These are phyloP conservation scores for Spinellus fusiger DNA, from an alignment of 192 early-diverging fungal genomes.

Conservation along the genomic window DNA sequence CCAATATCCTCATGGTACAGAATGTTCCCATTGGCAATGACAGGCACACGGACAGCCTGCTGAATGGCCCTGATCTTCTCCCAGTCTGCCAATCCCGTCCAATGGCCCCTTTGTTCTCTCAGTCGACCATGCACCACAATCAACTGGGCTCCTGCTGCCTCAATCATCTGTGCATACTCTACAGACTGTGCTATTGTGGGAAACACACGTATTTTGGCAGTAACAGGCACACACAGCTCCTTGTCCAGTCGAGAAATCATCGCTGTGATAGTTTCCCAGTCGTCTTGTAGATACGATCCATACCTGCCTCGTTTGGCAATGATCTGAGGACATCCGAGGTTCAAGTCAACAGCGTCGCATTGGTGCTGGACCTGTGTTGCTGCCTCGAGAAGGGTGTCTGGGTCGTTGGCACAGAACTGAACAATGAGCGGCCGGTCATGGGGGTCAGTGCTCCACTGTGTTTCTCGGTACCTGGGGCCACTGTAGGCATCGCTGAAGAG, in stretches of 20 bases:
- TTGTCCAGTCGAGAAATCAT: conserved; percentile 70
- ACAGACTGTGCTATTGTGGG: conserved; percentile 85
- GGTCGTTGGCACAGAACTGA: conserved; percentile 98
- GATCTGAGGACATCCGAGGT: conserved; percentile 93
- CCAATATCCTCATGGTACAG: conserved; percentile 88
- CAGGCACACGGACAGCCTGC: conserved; percentile 80
- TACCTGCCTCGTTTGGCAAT: conserved; percentile 91
- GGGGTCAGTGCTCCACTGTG: conserved; percentile 61
- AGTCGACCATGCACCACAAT: conserved; percentile 89
- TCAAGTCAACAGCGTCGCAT: conserved; percentile 93
- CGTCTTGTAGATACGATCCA: conserved; percentile 93
- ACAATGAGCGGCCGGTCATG: conserved; percentile 80
- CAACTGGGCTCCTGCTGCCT: conserved; percentile 84
- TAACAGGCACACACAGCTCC: conserved; percentile 83
- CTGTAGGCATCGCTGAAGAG: conserved; percentile 65
- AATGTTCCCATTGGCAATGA: conserved; percentile 97
- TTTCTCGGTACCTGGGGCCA: conserved; percentile 55
- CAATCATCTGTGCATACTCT: conserved; percentile 91
- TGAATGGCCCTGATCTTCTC: conserved; percentile 82
- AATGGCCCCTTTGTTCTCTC: conserved; percentile 94
- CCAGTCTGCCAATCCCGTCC: conserved; percentile 96
- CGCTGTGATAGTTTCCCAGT: conserved; percentile 75
- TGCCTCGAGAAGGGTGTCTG: conserved; percentile 72
- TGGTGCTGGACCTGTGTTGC: conserved; percentile 72
- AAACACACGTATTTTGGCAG: conserved; percentile 95